Percentiles rank a stretch among this genome's conserved stretches.
phyloP scores from a whole-genome alignment of 768 basidiomycete genomes.

The Suillus alpinus region DNA sequence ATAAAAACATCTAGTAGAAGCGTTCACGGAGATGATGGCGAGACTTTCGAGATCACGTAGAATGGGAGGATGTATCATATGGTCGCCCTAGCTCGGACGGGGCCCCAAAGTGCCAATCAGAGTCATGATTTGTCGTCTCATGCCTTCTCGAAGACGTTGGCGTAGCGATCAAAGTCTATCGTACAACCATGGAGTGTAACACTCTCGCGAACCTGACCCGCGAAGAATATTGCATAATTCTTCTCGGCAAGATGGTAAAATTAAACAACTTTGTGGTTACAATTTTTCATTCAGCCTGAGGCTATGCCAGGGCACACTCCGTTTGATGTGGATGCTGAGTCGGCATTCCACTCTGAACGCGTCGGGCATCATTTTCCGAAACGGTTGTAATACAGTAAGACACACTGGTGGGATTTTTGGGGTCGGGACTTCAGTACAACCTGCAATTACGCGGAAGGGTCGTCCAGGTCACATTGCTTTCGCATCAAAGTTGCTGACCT shows the following conservation, averaged over 20 bases:
- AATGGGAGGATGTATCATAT: not conserved
- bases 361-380: not conserved
- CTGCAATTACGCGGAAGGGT: not conserved
- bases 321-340: not conserved
- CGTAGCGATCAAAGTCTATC: constrained; percentile 42
- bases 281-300: not conserved
- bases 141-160: constrained; percentile 43
- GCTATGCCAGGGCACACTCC: not conserved
- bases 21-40: not conserved
- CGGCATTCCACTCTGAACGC: not conserved
- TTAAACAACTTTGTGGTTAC: not conserved
- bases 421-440: not conserved
- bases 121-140: constrained; percentile 68
- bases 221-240: not conserved
- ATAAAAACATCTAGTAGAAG: not conserved
- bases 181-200: constrained; percentile 54
- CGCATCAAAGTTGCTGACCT: not conserved
- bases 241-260: not conserved
- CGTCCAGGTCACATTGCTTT: not conserved
- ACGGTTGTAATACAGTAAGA: not conserved
- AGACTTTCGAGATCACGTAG: not conserved
- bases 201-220: not conserved
- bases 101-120: constrained; percentile 30
- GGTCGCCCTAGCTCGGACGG: not conserved
- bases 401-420: not conserved